Evolutionary conservation across 78 protist species (phyloP).

Genomic region (Chrysochromulina parva): DNA sequence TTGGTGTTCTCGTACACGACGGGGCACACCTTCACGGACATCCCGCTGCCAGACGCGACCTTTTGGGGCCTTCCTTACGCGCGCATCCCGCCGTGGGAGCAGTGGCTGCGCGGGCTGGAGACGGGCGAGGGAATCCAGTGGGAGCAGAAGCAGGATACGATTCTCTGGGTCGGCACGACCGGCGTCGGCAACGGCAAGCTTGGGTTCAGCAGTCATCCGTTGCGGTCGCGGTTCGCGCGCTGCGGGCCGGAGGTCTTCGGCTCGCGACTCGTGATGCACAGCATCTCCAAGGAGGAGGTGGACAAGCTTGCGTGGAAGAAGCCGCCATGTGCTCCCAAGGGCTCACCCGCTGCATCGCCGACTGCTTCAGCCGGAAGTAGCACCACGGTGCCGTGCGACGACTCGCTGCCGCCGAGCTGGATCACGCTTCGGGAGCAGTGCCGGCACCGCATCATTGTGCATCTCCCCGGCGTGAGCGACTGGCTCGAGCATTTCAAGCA

Average conservation of each 20-base stretch:
- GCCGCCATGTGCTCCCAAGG: neutral
- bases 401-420: neutral
- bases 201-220: neutral
- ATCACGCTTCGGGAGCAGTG: slow-evolving; percentile 3
- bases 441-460: neutral
- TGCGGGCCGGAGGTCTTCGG: neutral
- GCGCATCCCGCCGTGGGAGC: neutral
- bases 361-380: too few relatives aligned
- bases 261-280: neutral
- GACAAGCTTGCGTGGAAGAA: neutral
- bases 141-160: neutral
- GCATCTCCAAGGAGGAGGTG: neutral
- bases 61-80: slow-evolving; percentile 10
- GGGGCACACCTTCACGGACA: neutral
- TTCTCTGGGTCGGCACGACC: neutral
- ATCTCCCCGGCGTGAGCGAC: neutral
- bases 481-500: slow-evolving; percentile 33
- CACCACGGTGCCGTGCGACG: neutral
- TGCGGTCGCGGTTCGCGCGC: neutral
- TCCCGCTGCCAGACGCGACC: slow-evolving; percentile 1
- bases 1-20: neutral
- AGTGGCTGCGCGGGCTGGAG: neutral
- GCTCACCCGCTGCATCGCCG: too few relatives aligned
- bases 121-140: neutral
- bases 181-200: too few relatives aligned